Conservation (phyloP, 2,329 filamentous ascomycete genomes). For the Claviceps sp. region DNA sequence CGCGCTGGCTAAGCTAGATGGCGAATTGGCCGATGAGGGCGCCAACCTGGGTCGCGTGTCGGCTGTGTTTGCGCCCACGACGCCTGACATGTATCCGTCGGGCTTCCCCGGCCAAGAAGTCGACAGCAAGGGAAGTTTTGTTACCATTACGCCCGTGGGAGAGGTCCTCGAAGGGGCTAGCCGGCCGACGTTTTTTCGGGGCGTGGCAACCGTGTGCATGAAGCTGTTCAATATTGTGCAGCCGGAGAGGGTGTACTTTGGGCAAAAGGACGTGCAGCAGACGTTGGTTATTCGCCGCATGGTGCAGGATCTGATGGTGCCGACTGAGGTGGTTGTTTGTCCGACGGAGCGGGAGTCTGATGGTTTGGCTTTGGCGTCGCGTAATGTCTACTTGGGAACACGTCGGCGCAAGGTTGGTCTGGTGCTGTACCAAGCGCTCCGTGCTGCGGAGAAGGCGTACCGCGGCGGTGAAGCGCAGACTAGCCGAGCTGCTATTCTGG, state of each 20-base stretch:
- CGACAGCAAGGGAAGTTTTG: conserved; percentile 72
- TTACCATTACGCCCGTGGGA: conserved; percentile 76
- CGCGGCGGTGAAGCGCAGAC: conserved; percentile 23
- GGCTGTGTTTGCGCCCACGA: conserved; percentile 77
- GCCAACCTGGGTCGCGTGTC: conserved; percentile 54
- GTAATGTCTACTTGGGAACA: conserved; percentile 82
- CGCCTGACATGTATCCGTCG: conserved; percentile 75
- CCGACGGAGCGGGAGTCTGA: conserved; percentile 65
- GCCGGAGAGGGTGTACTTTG: conserved; percentile 73
- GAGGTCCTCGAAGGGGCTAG: conserved; percentile 72
- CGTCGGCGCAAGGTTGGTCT: conserved; percentile 59
- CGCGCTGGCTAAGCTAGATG: conserved; percentile 54
- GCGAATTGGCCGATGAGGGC: conserved; percentile 52
- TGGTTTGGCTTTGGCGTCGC: conserved; percentile 79
- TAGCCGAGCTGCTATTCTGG: conserved; percentile 54
- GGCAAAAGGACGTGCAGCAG: conserved; percentile 96
- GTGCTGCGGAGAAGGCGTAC: conserved; percentile 57
- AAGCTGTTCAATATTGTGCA: conserved; percentile 45
- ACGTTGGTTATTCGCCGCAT: conserved; percentile 79
- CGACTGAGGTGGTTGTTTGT: conserved; percentile 59
- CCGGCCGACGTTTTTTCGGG: conserved; percentile 88
- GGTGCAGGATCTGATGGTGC: conserved; percentile 76
- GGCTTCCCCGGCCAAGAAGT: conserved; percentile 60
- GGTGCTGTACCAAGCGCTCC: conserved; percentile 57
- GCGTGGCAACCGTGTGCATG: conserved; percentile 92